phyloP scores from a whole-genome alignment of 129 eudicot genomes.

The sunflower (Helianthus annuus) region DNA sequence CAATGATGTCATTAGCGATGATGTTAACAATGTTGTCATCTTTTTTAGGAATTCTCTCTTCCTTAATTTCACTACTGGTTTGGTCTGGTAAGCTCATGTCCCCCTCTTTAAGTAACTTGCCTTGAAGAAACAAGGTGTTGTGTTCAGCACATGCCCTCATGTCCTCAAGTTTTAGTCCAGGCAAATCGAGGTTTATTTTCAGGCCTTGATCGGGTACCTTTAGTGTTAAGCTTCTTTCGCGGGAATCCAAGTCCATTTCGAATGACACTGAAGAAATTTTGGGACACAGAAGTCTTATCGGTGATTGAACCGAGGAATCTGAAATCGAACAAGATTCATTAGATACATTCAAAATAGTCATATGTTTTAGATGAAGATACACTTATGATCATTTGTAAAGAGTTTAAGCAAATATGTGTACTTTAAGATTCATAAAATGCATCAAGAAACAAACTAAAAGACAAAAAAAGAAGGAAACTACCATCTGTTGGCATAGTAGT shows the following conservation, averaged over 20 bases:
- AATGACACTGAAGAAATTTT: neutral
- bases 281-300: neutral
- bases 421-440: too few species aligned
- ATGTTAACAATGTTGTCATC: neutral
- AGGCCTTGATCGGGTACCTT: neutral
- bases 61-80: neutral
- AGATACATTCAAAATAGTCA: too few species aligned
- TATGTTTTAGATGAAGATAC: too few species aligned
- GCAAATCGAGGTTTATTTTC: neutral
- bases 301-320: neutral
- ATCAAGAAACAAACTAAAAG: too few species aligned
- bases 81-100: neutral
- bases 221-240: neutral
- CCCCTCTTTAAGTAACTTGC: neutral
- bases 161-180: neutral
- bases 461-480: neutral
- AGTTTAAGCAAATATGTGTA: too few species aligned
- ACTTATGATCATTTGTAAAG: too few species aligned
- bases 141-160: neutral
- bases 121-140: neutral
- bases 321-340: neutral
- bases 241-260: neutral
- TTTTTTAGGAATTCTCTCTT: neutral
- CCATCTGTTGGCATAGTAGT: neutral
- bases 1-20: conserved; percentile 1